These are phyloP conservation scores for Penicillium palitans DNA, from an alignment of 2,329 filamentous ascomycete species.

Conservation along the genomic window DNA sequence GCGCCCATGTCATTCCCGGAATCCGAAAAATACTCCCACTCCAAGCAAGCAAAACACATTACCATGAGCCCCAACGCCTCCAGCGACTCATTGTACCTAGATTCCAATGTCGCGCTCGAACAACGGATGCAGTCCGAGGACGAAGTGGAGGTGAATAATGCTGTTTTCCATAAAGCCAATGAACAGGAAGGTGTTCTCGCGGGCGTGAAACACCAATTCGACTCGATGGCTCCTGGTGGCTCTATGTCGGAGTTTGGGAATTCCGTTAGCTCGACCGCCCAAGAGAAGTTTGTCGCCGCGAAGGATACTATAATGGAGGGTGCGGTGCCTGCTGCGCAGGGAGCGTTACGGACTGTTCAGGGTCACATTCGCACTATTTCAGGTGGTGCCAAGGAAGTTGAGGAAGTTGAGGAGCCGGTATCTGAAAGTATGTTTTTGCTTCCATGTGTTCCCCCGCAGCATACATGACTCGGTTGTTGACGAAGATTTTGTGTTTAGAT, in stretches of 20 bases:
- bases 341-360: constrained; percentile 16
- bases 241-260: constrained; percentile 14
- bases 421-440: constrained; percentile 4
- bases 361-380: constrained; percentile 6
- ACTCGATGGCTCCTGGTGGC: constrained; percentile 4
- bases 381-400: background rate
- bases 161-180: background rate
- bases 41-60: background rate
- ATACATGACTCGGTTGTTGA: background rate
- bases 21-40: background rate
- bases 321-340: constrained; percentile 14
- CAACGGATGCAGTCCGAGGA: background rate
- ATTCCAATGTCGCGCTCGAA: constrained; percentile 1
- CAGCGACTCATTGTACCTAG: constrained; percentile 1
- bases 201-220: constrained; percentile 10
- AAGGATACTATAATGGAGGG: constrained; percentile 20
- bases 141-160: background rate
- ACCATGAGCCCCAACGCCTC: constrained; percentile 9
- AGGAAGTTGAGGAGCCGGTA: background rate
- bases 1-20: background rate
- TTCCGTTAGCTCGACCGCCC: constrained; percentile 7
- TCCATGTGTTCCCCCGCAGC: background rate
- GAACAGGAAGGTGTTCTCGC: constrained; percentile 4
- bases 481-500: background rate
- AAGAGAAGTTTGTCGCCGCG: constrained; percentile 5